Base-by-base conservation (phyloP, 1,284 basidiomycete genomes). In the Boletus semigastroideus region DNA sequence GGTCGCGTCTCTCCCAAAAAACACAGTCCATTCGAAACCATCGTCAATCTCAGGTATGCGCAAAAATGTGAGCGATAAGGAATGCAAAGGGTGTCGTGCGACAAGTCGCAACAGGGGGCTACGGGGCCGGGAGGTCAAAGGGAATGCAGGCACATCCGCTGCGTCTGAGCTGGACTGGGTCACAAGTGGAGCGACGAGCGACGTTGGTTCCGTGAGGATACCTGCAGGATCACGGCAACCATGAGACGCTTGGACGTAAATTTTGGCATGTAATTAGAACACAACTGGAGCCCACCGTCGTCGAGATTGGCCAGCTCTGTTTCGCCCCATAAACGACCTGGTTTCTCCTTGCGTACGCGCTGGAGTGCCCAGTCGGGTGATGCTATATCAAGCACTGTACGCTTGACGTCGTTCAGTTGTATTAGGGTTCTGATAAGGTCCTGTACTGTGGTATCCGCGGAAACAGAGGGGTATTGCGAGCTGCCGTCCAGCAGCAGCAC, bases 31-130 rank as follows among this genome's bases (percentile, higher is more conserved):
- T 58, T 74, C 63, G 60, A 86, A 90, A 2, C 76, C 83, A 62
- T 92, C 90, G 52, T 86, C 81, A 52, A 93, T 82, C 65, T 91
- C 87, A 1, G 88, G 90, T 19, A 93, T 82, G 49, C 89, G 84
- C 39, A 78, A 69, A 65, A 92, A 91, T 1, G 76, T 69, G 36
- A 88, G 62, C 2, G 74, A 70, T 4, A 86, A 49, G 6, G 76
- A 78, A 22, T 91, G 76, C 14, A 75, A 70, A 3, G 83, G 78
- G 65, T 90, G 81, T 5, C 85, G 74, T 2, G 87, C 88, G 1
- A 93, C 83, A 22, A 93, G 73, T 6, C 89, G 84, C 33, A 92
- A 67, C 11, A 77, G 70, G 13, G 89, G 85, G 2, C 77, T 75
- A 65, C 88, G 86, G 13, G 90, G 73, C 65, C 88, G 85, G 0